Evolutionary conservation across 352 stramenopile species (phyloP).

Genomic region (Phytophthora hibernalis): DNA sequence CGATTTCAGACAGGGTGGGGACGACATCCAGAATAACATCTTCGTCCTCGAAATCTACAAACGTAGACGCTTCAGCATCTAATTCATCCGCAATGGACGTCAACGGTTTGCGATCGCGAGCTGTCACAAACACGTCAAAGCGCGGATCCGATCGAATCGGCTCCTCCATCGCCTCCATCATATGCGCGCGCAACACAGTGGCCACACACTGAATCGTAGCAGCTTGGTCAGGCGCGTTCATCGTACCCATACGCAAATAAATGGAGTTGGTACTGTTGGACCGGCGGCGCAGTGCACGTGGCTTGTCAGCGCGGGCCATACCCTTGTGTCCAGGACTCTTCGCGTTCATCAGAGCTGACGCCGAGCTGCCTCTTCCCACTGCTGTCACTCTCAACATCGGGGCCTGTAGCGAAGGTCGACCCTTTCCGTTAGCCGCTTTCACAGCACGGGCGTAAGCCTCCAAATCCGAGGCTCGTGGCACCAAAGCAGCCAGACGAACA

Average conservation of each 20-base stretch:
- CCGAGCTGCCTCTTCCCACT: constrained; percentile 27
- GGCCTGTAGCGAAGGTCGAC: constrained; percentile 27
- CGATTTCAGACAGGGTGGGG: constrained; percentile 91
- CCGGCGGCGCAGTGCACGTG: constrained; percentile 72
- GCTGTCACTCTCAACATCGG: constrained; percentile 28
- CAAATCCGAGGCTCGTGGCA: constrained; percentile 58
- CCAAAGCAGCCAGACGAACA: constrained; percentile 57
- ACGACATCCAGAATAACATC: constrained; percentile 55
- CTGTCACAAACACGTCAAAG: constrained; percentile 81
- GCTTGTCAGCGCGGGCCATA: constrained; percentile 35
- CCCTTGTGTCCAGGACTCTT: constrained; percentile 17
- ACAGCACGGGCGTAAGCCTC: constrained; percentile 59
- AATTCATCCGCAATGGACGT: constrained; percentile 37
- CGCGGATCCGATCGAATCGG: constrained; percentile 56
- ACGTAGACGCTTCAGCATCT: constrained; percentile 33
- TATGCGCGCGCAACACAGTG: constrained; percentile 95
- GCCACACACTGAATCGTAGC: constrained; percentile 96
- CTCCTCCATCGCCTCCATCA: constrained; percentile 87
- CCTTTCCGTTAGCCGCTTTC: constrained; percentile 27
- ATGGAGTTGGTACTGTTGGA: constrained; percentile 97
- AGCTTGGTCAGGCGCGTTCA: constrained; percentile 96
- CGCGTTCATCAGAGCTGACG: constrained; percentile 25
- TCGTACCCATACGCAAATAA: constrained; percentile 92
- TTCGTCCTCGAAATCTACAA: constrained; percentile 38
- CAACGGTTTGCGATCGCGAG: constrained; percentile 47